phyloP scores from a whole-genome alignment of 2,329 filamentous ascomycete species.

The Stemphylium lycopersici region DNA sequence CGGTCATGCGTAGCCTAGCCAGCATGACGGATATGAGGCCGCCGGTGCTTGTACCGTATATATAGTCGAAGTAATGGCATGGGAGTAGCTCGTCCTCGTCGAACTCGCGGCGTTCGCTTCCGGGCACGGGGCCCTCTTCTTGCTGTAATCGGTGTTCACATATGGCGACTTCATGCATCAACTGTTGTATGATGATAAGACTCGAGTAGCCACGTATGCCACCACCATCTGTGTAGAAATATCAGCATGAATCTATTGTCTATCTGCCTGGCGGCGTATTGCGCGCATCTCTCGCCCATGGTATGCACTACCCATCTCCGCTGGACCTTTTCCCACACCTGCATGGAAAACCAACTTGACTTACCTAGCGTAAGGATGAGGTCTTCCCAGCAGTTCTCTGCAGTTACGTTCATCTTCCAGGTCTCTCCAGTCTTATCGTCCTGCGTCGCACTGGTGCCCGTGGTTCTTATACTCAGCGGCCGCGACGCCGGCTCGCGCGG shows the following conservation, averaged over 20 bases:
- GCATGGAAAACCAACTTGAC: conserved; percentile 12
- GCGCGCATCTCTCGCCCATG: too few relatives aligned
- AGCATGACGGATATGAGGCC: conserved; percentile 60
- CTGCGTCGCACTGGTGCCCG: conserved; percentile 41
- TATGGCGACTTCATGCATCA: conserved; percentile 57
- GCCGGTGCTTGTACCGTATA: conserved; percentile 60
- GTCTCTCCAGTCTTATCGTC: conserved; percentile 51
- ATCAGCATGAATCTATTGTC: conserved; percentile 21
- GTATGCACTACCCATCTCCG: too few relatives aligned
- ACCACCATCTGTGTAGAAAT: conserved; percentile 51
- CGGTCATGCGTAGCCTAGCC: conserved; percentile 57
- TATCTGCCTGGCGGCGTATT: not conserved
- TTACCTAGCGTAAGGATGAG: conserved; percentile 54
- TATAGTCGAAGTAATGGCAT: conserved; percentile 61
- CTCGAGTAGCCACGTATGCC: conserved; percentile 60
- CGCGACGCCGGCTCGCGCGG: conserved; percentile 36
- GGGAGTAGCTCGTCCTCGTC: conserved; percentile 54
- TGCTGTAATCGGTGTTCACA: conserved; percentile 53
- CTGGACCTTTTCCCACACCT: too few relatives aligned
- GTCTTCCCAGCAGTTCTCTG: conserved; percentile 56
- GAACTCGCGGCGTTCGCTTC: conserved; percentile 36
- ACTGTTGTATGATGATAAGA: conserved; percentile 55
- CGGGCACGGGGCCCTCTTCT: conserved; percentile 50
- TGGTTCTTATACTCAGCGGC: conserved; percentile 45
- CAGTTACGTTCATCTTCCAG: conserved; percentile 50